Conservation (phyloP, 306 rosid species). For the Rosa rugosa region DNA sequence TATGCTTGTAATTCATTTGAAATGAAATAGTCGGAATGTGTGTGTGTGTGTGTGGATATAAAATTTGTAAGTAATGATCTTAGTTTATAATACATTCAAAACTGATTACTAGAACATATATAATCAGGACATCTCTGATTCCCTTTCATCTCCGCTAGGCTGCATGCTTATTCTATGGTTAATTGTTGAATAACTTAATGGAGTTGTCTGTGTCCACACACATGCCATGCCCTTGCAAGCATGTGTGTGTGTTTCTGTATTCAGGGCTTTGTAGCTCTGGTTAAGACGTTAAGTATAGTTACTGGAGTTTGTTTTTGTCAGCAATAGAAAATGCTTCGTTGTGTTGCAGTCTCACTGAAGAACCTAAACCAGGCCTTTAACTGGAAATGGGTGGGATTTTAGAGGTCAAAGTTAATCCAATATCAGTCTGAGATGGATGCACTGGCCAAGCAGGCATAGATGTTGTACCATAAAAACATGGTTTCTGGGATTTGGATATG, state of each 20-base stretch:
- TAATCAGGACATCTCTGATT: too few species aligned
- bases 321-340: constrained; percentile 14
- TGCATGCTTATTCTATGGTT: not conserved
- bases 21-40: too few species aligned
- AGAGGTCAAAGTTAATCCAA: not conserved
- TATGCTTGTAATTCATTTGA: too few species aligned
- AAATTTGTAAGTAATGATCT: too few species aligned
- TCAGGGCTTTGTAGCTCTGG: not conserved
- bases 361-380: not conserved
- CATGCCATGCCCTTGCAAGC: not conserved
- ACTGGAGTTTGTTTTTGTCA: not conserved
- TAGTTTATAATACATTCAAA: too few species aligned
- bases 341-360: not conserved
- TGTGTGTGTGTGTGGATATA: too few species aligned
- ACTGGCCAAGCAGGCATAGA: constrained; percentile 2
- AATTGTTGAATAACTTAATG: not conserved
- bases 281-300: not conserved
- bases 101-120: too few species aligned
- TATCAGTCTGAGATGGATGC: constrained; percentile 11
- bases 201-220: not conserved
- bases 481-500: too few species aligned
- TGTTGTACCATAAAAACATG: too few species aligned
- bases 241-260: not conserved
- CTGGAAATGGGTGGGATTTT: constrained; percentile 4
- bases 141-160: constrained; percentile 1